Conservation (phyloP, 768 basidiomycete genomes). For the Termitomyces sp. region DNA sequence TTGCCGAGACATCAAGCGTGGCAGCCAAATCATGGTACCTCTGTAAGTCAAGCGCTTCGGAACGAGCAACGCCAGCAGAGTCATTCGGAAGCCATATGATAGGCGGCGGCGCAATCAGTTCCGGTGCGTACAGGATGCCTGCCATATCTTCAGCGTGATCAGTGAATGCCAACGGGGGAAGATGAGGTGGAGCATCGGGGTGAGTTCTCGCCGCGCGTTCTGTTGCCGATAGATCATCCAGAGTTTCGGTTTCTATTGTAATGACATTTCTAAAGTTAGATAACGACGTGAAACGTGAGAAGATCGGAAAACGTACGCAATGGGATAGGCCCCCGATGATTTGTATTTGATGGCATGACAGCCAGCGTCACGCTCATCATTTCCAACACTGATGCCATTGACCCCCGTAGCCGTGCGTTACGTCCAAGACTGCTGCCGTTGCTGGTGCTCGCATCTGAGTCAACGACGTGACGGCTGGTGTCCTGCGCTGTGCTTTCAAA, state of each 20-base stretch:
- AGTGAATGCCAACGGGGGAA: slow-evolving; percentile 62
- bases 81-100: slow-evolving; percentile 87
- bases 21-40: slow-evolving; percentile 68
- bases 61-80: slow-evolving; percentile 62
- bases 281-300: slow-evolving; percentile 1
- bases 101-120: slow-evolving; percentile 71
- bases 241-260: slow-evolving; percentile 58
- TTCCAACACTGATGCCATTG: slow-evolving; percentile 77
- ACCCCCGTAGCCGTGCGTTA: slow-evolving; percentile 52
- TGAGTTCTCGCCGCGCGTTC: slow-evolving; percentile 75
- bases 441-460: slow-evolving; percentile 45
- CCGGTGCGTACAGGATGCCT: slow-evolving; percentile 77
- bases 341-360: slow-evolving; percentile 59
- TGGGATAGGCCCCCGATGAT: slow-evolving; percentile 56
- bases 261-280: slow-evolving; percentile 1
- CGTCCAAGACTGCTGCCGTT: slow-evolving; percentile 38
- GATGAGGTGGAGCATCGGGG: slow-evolving; percentile 70
- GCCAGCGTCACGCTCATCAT: slow-evolving; percentile 81
- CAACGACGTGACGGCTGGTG: slow-evolving; percentile 26
- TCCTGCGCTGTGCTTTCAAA: slow-evolving; percentile 44
- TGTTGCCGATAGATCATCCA: slow-evolving; percentile 79
- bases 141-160: slow-evolving; percentile 78
- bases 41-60: slow-evolving; percentile 72
- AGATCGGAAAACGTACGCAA: slow-evolving; percentile 45
- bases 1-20: slow-evolving; percentile 62